Evolutionary conservation across 768 basidiomycete species (phyloP), one percentile per base, ranked within the genome.

Genomic region (Calocera viscosa): DNA sequence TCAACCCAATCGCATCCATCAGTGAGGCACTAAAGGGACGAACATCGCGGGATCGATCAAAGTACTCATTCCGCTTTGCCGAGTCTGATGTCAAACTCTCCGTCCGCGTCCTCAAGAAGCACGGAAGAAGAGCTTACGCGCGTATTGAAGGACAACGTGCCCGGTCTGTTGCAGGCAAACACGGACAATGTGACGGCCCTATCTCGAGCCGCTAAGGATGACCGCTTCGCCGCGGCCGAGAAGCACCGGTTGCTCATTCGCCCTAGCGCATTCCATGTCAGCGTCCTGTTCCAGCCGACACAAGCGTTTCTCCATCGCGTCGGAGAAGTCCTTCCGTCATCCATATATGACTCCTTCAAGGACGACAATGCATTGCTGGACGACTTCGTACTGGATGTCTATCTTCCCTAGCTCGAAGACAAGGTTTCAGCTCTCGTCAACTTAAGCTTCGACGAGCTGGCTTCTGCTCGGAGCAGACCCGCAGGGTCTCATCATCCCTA

Each of bases 251-350:
- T 90, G 34, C 82, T 98, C 24, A 87, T 97, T 66, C 85, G 85
- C 60, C 89, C 96, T 1, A 90, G 97, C 73, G 91, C 93, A 1
- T 97, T 97, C 78, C 92, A 95, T 76, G 91, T 97, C 66, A 89
- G 86, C 64, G 84, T 92, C 17, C 80, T 99, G n/a, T 97, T 98
- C 75, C 90, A 91, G 69, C 95, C 96, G 0, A 95, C 94, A 14
- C 78, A 96, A 24, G 80, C 87, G 0, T 98, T 94, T 75, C 80
- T 97, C 67, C 82, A 87, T 65, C 82, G 87, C 5, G 82, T 92
- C 26, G 79, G 85, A 43, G 83, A 85, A 28, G 78, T 88, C 30
- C 78, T 96, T 32, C 92, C 94, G 1, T 82, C 84, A 60, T 90
- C 87, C 2, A 71, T 83, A 33, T 49, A 68, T 19, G 89, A 90